These are phyloP conservation scores for Cladosporium colombiae DNA, from an alignment of 2,329 filamentous ascomycete species.

Conservation along the genomic window DNA sequence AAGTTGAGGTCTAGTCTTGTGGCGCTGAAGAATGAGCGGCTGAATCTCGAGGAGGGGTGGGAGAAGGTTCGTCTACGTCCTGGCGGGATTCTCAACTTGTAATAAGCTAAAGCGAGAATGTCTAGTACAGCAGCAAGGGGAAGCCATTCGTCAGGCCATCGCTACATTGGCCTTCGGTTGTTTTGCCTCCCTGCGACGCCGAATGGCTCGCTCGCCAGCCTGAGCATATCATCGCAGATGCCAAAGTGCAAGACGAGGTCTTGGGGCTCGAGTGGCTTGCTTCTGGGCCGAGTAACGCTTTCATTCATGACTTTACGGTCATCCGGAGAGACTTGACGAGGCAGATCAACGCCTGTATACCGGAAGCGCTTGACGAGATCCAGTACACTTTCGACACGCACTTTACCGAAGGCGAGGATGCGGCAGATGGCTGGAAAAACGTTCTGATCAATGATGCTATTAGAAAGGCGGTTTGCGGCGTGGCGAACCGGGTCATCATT, in stretches of 20 bases:
- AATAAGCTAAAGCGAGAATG: background rate
- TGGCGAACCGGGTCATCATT: slow-evolving; percentile 16
- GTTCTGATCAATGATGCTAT: slow-evolving; percentile 14
- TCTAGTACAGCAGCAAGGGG: slow-evolving; percentile 21
- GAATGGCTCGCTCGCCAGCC: slow-evolving; percentile 21
- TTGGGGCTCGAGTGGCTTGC: slow-evolving; percentile 19
- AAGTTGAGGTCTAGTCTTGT: slow-evolving; percentile 21
- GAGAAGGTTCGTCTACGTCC: slow-evolving; percentile 12
- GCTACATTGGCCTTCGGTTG: slow-evolving; percentile 19
- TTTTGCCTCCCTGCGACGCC: slow-evolving; percentile 21
- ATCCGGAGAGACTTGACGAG: slow-evolving; percentile 22
- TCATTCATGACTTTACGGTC: slow-evolving; percentile 23
- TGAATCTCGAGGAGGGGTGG: slow-evolving; percentile 21
- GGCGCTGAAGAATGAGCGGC: slow-evolving; percentile 10
- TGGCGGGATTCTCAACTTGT: background rate
- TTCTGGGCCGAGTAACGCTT: slow-evolving; percentile 18
- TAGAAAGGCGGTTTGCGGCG: background rate
- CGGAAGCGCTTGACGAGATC: slow-evolving; percentile 21
- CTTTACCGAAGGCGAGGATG: slow-evolving; percentile 9
- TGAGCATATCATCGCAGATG: slow-evolving; percentile 18
- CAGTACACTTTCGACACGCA: slow-evolving; percentile 11
- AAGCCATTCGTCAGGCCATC: slow-evolving; percentile 22
- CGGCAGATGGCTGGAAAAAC: slow-evolving; percentile 18
- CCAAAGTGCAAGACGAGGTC: slow-evolving; percentile 18
- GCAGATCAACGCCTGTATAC: slow-evolving; percentile 17